phyloP scores from a whole-genome alignment of 192 early-diverging fungal species.

The Oehlia diaphana region DNA sequence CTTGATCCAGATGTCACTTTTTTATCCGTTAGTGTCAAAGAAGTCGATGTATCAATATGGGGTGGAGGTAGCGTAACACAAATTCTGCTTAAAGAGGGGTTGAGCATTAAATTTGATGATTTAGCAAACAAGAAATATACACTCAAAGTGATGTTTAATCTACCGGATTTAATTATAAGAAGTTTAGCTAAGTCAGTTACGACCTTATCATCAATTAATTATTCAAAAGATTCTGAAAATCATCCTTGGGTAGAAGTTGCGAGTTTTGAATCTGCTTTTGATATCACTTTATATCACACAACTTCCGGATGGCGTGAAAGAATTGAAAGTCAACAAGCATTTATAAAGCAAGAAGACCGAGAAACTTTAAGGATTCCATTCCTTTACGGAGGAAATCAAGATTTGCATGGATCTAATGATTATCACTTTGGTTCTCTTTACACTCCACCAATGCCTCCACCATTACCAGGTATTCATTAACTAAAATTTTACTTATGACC shows the following conservation, averaged over 20 bases:
- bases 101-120: slow-evolving; percentile 67
- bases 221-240: slow-evolving; percentile 36
- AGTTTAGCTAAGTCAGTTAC: slow-evolving; percentile 51
- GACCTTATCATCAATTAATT: slow-evolving; percentile 13
- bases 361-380: slow-evolving; percentile 59
- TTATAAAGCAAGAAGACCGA: slow-evolving; percentile 62
- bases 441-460: slow-evolving; percentile 48
- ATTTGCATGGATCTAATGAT: slow-evolving; percentile 30
- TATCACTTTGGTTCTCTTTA: slow-evolving; percentile 52
- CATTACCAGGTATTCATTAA: slow-evolving; percentile 36
- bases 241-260: slow-evolving; percentile 69
- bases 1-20: slow-evolving; percentile 61
- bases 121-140: slow-evolving; percentile 58
- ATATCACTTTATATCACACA: slow-evolving; percentile 56
- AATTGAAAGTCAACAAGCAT: slow-evolving; percentile 56
- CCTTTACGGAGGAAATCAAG: slow-evolving; percentile 41
- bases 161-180: slow-evolving; percentile 55
- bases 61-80: slow-evolving; percentile 48
- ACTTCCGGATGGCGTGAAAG: slow-evolving; percentile 51
- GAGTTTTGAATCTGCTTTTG: slow-evolving; percentile 53
- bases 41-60: slow-evolving; percentile 63
- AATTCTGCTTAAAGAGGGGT: slow-evolving; percentile 55
- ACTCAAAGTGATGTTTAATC: slow-evolving; percentile 52
- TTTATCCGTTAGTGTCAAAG: slow-evolving; percentile 54
- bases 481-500: background rate